These are phyloP conservation scores for Diplogelasinospora grovesii DNA, from an alignment of 495 filamentous ascomycete genomes.

Conservation along the genomic window DNA sequence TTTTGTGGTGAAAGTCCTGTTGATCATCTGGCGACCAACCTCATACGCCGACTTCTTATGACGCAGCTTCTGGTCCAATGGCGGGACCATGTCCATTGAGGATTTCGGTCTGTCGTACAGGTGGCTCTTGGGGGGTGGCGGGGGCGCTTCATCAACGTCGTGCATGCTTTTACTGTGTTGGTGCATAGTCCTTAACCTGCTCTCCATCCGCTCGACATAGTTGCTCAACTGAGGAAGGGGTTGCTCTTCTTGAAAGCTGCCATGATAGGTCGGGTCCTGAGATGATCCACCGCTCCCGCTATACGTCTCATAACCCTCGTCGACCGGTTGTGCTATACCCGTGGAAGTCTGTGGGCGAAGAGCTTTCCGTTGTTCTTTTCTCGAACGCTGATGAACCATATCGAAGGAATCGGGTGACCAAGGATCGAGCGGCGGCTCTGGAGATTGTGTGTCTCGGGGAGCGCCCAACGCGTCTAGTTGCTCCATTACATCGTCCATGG, in stretches of 20 bases:
- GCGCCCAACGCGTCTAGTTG: slow-evolving; percentile 85
- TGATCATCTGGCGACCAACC: slow-evolving; percentile 60
- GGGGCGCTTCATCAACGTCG: slow-evolving; percentile 47
- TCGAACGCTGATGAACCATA: slow-evolving; percentile 40
- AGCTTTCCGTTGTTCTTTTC: slow-evolving; percentile 27
- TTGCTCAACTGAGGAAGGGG: slow-evolving; percentile 64
- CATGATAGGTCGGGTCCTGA: slow-evolving; percentile 27
- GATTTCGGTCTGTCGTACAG: slow-evolving; percentile 44
- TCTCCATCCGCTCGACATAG: slow-evolving; percentile 87
- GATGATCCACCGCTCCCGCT: slow-evolving; percentile 42
- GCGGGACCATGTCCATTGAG: slow-evolving; percentile 33
- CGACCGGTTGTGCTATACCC: slow-evolving; percentile 51
- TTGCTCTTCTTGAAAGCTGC: slow-evolving; percentile 43
- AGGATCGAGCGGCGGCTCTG: slow-evolving; percentile 58
- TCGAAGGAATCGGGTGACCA: slow-evolving; percentile 93
- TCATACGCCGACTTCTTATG: slow-evolving; percentile 81
- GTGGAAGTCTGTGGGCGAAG: slow-evolving; percentile 64
- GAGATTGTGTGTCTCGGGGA: slow-evolving; percentile 43
- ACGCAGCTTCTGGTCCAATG: slow-evolving; percentile 30
- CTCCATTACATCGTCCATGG: slow-evolving; percentile 98
- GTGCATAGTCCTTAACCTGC: slow-evolving; percentile 64
- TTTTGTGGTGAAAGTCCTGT: slow-evolving; percentile 77
- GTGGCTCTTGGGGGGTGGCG: slow-evolving; percentile 57
- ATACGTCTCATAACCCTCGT: slow-evolving; percentile 49
- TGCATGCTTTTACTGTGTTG: slow-evolving; percentile 44